Percentiles rank a stretch among this genome's conserved stretches.
Conservation (phyloP, 345 rosid genomes). For the Pugionium dolabratum region DNA sequence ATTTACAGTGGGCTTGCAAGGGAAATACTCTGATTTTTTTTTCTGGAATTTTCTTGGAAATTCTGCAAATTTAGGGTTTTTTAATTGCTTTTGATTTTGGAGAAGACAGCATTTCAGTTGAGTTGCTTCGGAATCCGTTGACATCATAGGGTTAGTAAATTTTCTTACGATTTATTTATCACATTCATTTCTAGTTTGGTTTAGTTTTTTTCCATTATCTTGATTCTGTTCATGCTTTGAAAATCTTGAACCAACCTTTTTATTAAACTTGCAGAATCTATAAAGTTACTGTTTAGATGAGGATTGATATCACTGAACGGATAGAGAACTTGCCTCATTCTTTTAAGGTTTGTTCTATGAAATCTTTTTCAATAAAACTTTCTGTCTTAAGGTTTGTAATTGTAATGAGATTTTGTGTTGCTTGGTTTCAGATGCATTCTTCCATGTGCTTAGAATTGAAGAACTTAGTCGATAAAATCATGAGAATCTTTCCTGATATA, state of each 20-base stretch:
- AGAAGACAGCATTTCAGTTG: neutral
- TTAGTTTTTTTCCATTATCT: no score
- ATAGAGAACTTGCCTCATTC: slow-evolving; percentile 45
- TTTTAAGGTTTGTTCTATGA: slow-evolving; percentile 55
- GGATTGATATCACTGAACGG: slow-evolving; percentile 48
- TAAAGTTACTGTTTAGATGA: slow-evolving; percentile 48
- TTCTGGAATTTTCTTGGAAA: neutral
- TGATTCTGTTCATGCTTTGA: no score
- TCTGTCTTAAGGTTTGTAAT: slow-evolving; percentile 16
- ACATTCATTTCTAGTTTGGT: no score
- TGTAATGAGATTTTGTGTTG: slow-evolving; percentile 17
- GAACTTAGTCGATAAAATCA: slow-evolving; percentile 50
- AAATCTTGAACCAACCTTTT: no score
- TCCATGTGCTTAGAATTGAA: slow-evolving; percentile 61
- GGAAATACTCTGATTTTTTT: slow-evolving; percentile 20
- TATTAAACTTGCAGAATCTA: slow-evolving; percentile 27
- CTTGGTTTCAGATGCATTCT: slow-evolving; percentile 63
- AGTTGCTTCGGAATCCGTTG: neutral
- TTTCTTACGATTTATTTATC: slow-evolving; percentile 4
- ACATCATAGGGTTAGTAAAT: slow-evolving; percentile 16
- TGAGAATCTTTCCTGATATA: slow-evolving; percentile 58
- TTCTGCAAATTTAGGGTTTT: neutral
- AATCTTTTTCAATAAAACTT: neutral
- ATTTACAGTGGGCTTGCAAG: slow-evolving; percentile 28
- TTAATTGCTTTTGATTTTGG: neutral